A percentile compares a stretch with the other conserved stretches of the same genome.
These are phyloP conservation scores for Talaromyces sp. DNA, from an alignment of 2,329 filamentous ascomycete genomes.

Conservation along the genomic window DNA sequence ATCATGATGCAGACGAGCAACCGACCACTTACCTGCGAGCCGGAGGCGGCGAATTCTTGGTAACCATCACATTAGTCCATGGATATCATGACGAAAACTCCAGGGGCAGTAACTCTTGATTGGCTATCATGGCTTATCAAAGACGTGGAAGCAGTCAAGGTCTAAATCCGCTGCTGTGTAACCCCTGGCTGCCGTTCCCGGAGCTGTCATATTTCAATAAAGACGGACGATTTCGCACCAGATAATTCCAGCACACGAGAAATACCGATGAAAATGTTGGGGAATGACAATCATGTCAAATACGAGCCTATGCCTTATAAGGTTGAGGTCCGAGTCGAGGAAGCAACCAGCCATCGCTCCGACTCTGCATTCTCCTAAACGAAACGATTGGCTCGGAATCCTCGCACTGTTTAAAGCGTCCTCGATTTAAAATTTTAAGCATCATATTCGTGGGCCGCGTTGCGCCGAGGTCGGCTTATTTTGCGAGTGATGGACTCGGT, in stretches of 20 bases:
- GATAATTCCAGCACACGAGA: not conserved
- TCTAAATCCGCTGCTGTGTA: not conserved
- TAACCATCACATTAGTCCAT: not conserved
- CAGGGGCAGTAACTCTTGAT: not conserved
- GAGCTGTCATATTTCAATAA: not conserved
- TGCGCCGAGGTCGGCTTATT: not conserved
- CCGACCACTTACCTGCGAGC: not conserved
- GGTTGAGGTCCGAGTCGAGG: not conserved
- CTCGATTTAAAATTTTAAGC: not conserved
- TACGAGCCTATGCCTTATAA: not conserved
- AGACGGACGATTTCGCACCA: not conserved
- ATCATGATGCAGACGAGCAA: not conserved
- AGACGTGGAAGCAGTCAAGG: not conserved
- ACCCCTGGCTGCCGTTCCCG: not conserved
- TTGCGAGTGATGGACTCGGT: not conserved
- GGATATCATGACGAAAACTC: not conserved
- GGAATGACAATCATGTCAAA: not conserved
- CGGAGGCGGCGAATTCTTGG: not conserved
- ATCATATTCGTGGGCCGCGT: not conserved
- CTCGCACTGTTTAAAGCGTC: not conserved
- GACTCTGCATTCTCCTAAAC: not conserved
- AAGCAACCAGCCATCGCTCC: not conserved
- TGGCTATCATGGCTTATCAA: not conserved
- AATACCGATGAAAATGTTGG: not conserved
- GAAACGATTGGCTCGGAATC: not conserved